Conservation (phyloP, 208 protist species). For the Zelonia costaricensis region DNA sequence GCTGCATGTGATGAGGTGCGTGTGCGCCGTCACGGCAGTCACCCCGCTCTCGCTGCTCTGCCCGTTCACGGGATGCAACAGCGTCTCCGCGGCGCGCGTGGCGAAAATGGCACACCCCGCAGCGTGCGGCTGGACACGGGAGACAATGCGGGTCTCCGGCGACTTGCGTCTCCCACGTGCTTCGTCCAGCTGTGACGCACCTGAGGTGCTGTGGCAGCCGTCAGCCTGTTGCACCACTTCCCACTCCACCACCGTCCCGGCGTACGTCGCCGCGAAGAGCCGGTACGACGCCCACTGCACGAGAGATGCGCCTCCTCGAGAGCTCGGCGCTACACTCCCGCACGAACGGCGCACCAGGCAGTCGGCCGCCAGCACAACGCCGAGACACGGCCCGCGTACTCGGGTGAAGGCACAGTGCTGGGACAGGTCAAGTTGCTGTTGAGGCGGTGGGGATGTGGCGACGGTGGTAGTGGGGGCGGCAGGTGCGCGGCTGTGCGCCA, state of each 20-base stretch:
- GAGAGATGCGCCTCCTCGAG: too few species aligned
- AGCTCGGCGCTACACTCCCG: too few species aligned
- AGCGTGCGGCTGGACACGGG: constrained; percentile 41
- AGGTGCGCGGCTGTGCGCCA: too few species aligned
- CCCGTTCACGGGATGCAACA: background rate
- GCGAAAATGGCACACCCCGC: constrained; percentile 72
- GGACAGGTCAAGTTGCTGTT: background rate
- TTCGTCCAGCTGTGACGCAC: too few species aligned
- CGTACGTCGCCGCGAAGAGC: constrained; percentile 63
- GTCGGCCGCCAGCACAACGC: constrained; percentile 53
- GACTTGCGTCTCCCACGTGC: too few species aligned
- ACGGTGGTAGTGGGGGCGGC: background rate
- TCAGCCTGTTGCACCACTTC: background rate
- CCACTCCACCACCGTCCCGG: constrained; percentile 56
- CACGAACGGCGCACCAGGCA: constrained; percentile 6
- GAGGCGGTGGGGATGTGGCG: background rate
- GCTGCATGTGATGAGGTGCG: constrained; percentile 67
- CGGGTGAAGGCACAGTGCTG: background rate
- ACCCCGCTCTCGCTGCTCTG: background rate
- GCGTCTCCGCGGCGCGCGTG: constrained; percentile 23
- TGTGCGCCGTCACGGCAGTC: background rate
- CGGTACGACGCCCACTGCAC: constrained; percentile 1
- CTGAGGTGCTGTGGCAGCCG: background rate
- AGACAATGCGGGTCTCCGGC: too few species aligned
- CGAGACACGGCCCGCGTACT: constrained; percentile 28